Conservation (phyloP, 768 basidiomycete genomes). For the Mrakia frigida region DNA sequence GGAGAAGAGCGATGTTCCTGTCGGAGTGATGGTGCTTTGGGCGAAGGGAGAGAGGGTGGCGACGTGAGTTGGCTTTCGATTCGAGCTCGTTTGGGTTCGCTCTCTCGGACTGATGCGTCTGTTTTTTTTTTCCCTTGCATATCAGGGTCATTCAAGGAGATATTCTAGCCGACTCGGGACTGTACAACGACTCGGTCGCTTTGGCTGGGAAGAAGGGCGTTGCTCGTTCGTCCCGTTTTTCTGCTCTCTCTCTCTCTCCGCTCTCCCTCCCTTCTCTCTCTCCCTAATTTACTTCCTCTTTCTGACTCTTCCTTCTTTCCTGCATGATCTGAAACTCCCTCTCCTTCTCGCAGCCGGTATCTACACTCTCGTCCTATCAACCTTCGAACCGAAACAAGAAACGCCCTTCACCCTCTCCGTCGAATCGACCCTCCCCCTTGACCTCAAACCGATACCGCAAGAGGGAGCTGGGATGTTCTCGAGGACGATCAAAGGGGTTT, state of each 20-base stretch:
- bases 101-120: not conserved
- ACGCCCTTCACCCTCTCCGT: constrained; percentile 63
- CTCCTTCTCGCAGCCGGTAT: constrained; percentile 74
- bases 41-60: constrained; percentile 69
- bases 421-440: constrained; percentile 58
- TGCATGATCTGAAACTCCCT: no score
- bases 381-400: constrained; percentile 67
- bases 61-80: constrained; percentile 46
- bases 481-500: constrained; percentile 62
- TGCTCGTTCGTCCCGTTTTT: constrained; percentile 43
- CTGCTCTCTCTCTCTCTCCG: not conserved
- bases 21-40: constrained; percentile 67
- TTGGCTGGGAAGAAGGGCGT: constrained; percentile 48
- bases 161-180: constrained; percentile 65
- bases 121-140: constrained; percentile 40
- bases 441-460: constrained; percentile 61
- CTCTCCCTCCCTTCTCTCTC: not conserved
- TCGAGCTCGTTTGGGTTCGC: not conserved
- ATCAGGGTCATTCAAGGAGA: constrained; percentile 57
- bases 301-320: not conserved
- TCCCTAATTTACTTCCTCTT: not conserved
- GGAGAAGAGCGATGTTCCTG: constrained; percentile 44
- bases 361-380: constrained; percentile 77
- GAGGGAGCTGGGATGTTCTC: constrained; percentile 91
- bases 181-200: constrained; percentile 75